phyloP scores from a whole-genome alignment of 306 rosid genomes.

The Begonia peltatifolia region DNA sequence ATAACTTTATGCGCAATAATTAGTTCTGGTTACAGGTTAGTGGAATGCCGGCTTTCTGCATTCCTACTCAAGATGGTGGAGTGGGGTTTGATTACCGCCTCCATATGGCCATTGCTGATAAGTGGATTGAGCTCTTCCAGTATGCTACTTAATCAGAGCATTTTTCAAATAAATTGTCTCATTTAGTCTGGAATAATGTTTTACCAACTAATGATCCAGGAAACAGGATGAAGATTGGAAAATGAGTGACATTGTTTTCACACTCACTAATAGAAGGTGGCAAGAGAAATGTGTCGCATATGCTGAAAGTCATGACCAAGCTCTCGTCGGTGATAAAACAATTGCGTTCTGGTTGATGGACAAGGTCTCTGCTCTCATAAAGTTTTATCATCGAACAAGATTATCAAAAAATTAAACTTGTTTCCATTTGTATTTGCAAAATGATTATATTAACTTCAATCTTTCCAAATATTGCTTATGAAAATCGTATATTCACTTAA shows the following conservation, averaged over 20 bases:
- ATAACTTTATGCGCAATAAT: no score
- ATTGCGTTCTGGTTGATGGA: conserved; percentile 99
- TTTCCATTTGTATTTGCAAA: no score
- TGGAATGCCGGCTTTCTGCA: conserved; percentile 95
- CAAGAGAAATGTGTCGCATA: conserved; percentile 76
- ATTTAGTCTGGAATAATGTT: background rate
- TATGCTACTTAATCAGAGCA: conserved; percentile 18
- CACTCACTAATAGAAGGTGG: conserved; percentile 94
- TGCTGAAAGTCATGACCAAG: conserved; percentile 99
- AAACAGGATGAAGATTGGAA: conserved; percentile 67
- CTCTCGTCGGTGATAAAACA: conserved; percentile 98
- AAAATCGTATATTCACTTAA: no score
- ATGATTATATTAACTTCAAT: no score
- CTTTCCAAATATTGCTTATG: no score
- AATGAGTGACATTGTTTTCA: conserved; percentile 70
- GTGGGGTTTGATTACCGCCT: conserved; percentile 91
- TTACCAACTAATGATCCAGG: conserved; percentile 21
- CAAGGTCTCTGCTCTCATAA: conserved; percentile 38
- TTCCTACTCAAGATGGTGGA: conserved; percentile 80
- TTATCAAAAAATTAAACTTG: no score
- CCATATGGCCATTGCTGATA: conserved; percentile 96
- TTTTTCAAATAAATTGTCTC: background rate
- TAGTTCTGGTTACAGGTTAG: conserved; percentile 41
- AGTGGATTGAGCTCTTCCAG: conserved; percentile 96
- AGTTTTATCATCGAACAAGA: no score